These are phyloP conservation scores for Luffa aegyptiaca DNA, from an alignment of 306 rosid species.

Conservation along the genomic window DNA sequence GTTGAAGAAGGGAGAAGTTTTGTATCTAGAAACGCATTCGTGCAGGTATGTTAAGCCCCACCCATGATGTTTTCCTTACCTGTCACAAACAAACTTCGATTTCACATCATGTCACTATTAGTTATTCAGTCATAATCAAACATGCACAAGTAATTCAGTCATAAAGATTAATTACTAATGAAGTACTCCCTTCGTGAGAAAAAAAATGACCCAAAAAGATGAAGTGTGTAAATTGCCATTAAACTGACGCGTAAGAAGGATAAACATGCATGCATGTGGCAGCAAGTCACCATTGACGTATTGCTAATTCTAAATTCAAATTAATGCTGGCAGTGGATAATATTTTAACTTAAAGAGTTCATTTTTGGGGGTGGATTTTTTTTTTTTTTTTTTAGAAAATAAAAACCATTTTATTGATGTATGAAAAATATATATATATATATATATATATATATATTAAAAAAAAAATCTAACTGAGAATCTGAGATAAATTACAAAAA, in stretches of 20 bases:
- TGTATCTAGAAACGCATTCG: slow-evolving; percentile 79
- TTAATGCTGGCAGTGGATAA: too few relatives aligned
- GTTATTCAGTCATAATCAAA: neutral
- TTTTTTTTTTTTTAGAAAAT: too few relatives aligned
- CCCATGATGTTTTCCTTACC: slow-evolving; percentile 2
- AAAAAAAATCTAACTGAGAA: too few relatives aligned
- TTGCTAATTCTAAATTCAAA: too few relatives aligned
- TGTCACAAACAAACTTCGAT: neutral
- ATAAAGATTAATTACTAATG: neutral
- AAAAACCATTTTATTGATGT: too few relatives aligned
- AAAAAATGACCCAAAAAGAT: neutral
- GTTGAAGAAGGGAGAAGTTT: slow-evolving; percentile 93
- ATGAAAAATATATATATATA: too few relatives aligned
- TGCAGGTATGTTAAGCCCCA: slow-evolving; percentile 45
- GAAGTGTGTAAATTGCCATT: neutral
- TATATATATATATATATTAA: too few relatives aligned
- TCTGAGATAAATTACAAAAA: too few relatives aligned
- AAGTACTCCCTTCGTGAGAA: neutral
- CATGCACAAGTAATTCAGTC: neutral
- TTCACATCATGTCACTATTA: neutral
- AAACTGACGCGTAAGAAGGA: neutral
- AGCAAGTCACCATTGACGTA: too few relatives aligned
- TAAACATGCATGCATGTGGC: too few relatives aligned
- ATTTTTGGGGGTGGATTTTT: too few relatives aligned
- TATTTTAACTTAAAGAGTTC: too few relatives aligned